phyloP scores from a whole-genome alignment of 129 eudicot species.

The Flaveria sonorensis region DNA sequence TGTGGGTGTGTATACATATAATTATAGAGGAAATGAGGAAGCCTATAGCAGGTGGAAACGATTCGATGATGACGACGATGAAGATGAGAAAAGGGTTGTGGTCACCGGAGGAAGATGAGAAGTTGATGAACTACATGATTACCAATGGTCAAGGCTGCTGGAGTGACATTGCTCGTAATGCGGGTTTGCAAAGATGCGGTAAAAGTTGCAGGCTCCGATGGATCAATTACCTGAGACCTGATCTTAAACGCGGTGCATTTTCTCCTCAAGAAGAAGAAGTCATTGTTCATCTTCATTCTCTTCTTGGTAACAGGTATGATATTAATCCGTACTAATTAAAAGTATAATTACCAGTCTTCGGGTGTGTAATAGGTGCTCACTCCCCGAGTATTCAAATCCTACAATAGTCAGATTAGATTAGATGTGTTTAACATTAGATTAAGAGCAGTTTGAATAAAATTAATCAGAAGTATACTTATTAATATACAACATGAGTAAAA shows the following conservation, averaged over 20 bases:
- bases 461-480: too few species aligned
- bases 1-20: neutral
- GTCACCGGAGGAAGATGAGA: constrained; percentile 91
- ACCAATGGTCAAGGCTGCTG: constrained; percentile 86
- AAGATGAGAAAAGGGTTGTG: constrained; percentile 80
- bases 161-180: constrained; percentile 87
- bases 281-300: constrained; percentile 82
- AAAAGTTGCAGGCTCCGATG: constrained; percentile 86
- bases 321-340: neutral
- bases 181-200: constrained; percentile 83
- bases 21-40: constrained; percentile 57
- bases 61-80: constrained; percentile 9
- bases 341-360: neutral
- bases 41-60: constrained; percentile 41
- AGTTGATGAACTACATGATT: constrained; percentile 72
- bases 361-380: too few species aligned
- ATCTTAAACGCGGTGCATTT: constrained; percentile 89
- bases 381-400: too few species aligned
- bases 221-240: constrained; percentile 89
- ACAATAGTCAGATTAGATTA: too few species aligned
- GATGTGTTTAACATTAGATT: too few species aligned
- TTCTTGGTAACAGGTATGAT: constrained; percentile 84
- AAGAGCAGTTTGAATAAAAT: too few species aligned
- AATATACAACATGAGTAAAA: neutral
- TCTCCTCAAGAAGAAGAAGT: constrained; percentile 89